A percentile compares a stretch with the other conserved stretches of the same genome.
These are phyloP conservation scores for Nicotiana undulata DNA, from an alignment of 257 asterid species.

Conservation along the genomic window DNA sequence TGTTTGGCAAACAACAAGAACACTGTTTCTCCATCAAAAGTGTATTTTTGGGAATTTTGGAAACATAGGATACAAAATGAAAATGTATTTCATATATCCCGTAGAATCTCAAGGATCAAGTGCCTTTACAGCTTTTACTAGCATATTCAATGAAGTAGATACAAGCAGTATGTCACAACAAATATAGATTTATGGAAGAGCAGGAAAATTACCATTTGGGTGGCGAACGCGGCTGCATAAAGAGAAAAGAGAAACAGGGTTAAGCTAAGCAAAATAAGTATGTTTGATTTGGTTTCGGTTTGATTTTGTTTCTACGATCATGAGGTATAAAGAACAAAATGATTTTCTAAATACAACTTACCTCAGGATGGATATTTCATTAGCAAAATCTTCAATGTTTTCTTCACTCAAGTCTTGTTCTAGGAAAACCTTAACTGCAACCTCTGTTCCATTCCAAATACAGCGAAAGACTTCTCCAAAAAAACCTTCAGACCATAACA, in stretches of 20 bases:
- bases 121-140: not conserved
- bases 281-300: not conserved
- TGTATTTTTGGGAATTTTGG: not conserved
- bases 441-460: conserved; percentile 78
- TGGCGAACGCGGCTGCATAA: conserved; percentile 85
- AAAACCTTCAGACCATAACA: conserved; percentile 41
- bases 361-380: conserved; percentile 84
- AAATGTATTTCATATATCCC: not conserved
- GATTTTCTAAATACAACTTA: conserved; percentile 11
- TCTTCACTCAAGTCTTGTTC: conserved; percentile 79
- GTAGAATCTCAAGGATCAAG: not conserved
- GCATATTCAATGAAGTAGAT: not conserved
- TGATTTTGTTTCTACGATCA: not conserved
- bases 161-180: not conserved
- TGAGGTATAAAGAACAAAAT: not conserved
- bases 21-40: not conserved
- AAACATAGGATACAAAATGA: not conserved
- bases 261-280: conserved; percentile 19
- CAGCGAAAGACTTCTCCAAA: conserved; percentile 95
- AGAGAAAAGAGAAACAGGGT: conserved; percentile 19
- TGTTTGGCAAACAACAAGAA: not conserved
- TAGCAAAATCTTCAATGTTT: conserved; percentile 87
- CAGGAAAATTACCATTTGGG: conserved; percentile 73
- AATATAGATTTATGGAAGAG: conserved; percentile 1
- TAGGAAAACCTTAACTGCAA: conserved; percentile 67